Base-by-base conservation (phyloP, 1,284 basidiomycete species). In the Sporisorium sorghi region DNA sequence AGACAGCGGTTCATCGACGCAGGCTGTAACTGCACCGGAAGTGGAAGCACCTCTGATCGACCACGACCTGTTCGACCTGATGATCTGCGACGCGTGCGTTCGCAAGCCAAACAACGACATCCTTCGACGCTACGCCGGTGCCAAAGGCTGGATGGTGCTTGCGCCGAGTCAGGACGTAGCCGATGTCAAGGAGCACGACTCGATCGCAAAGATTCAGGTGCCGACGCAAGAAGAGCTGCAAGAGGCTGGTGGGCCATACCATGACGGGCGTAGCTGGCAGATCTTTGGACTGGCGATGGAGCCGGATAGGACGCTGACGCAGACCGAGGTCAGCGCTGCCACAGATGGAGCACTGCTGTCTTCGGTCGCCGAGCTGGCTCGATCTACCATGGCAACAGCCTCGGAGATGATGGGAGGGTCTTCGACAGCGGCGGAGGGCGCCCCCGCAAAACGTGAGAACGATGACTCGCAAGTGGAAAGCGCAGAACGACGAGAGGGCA, bases 31-130 rank as follows among this genome's bases (percentile, higher is more conserved):
- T 15, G 11, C 21, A 1, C 23, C 47, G 3, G 76, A 76, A 7
- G 23, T 51, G 5, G 65, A 67, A 35, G 53, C 70, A 5, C 76
- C 76, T 8, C 55, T 80, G 28, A 72, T 82, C 28, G 68, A 79
- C 17, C 76, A 77, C 30, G 73, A 79, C 23, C 60, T 62, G 3
- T 83, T 84, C 48, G 83, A 83, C 47, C 58, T 70, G 24, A 65
- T 83, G 56, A 75, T 84, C 28, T 84, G 82, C 58, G 75, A 83
- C 35, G 73, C 73, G 3, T 84, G 82, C 55, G 73, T 84, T 10
- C 68, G 72, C 9, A 60, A 58, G 14, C 58, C 60, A 2, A 57
- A 57, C 15, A 73, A 79, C 50, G 61, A 52, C 2, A 28, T 77
- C 4, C 56, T 84, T 12, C 57, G 72, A 15, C 30, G 44, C n/a